These are phyloP conservation scores for Alternaria tenuissima DNA, from an alignment of 2,329 filamentous ascomycete species.

Conservation along the genomic window DNA sequence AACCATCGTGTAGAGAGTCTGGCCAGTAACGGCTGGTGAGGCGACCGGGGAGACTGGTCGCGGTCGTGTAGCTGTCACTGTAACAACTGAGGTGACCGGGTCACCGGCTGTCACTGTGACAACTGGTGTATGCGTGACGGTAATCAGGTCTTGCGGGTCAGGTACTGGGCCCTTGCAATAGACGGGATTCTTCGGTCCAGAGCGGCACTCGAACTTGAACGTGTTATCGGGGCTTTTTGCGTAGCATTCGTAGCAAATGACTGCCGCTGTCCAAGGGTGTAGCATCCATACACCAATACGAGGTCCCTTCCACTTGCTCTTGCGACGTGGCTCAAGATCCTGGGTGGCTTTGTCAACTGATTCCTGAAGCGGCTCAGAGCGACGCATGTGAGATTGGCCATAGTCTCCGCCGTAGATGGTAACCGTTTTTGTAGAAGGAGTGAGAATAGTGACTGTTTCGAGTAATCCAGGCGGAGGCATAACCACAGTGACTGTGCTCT, in stretches of 20 bases:
- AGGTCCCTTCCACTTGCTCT: conserved; percentile 11
- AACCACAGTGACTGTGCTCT: background rate
- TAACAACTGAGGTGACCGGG: conserved; percentile 1
- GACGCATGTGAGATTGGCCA: background rate
- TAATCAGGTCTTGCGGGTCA: background rate
- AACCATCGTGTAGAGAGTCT: background rate
- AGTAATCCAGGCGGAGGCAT: background rate
- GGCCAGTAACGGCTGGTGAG: background rate
- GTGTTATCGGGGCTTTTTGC: conserved; percentile 16
- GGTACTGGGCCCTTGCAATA: conserved; percentile 16
- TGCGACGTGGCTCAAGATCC: conserved; percentile 12
- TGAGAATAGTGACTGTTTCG: background rate
- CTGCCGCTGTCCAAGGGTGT: conserved; percentile 32
- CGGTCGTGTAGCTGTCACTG: background rate
- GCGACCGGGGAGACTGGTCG: background rate
- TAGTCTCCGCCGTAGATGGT: background rate
- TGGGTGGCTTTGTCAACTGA: background rate
- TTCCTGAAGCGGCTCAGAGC: background rate
- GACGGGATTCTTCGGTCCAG: conserved; percentile 8
- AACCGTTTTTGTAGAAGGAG: background rate
- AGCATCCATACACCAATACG: conserved; percentile 33
- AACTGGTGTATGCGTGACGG: conserved; percentile 9
- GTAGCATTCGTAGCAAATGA: conserved; percentile 39
- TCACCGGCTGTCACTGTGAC: conserved; percentile 1
- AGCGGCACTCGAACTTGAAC: conserved; percentile 28